Base-by-base conservation (phyloP, 108 stramenopile species). In the Epipyxis sp. region DNA sequence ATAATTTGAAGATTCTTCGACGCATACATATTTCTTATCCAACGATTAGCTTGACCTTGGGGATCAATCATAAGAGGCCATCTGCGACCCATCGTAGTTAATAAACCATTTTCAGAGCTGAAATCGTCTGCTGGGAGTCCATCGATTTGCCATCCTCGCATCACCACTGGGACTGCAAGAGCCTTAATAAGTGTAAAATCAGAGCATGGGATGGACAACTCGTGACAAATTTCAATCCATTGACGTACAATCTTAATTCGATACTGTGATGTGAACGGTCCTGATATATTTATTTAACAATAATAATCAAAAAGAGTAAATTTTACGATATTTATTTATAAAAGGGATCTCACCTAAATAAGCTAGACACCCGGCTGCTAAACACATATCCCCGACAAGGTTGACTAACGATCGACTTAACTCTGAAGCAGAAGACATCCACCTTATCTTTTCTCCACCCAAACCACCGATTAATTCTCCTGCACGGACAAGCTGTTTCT, bases 41-140 rank as follows among this genome's bases (percentile, higher is more conserved):
- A 85, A 27, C 79, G 71, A 77, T 85, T 85, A 34, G 85, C 85
- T 46, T 85, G 85, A 30, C 85, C 85, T 76, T 85, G 85, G 0
- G 85, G 85, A 42, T 85, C 85, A 42, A 85, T 80, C 44, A 82
- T 65, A 16, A 85, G 78, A 20, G 85, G 85, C 78, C 81, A 85
- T n/a, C 85, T 76, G 0, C 85, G 81, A 29, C 77, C 81, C 16
- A 27, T 1, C 3, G 85, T 84, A 20, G 80, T 79, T 0, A 90
- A 69, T 37, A 84, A 65, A 39, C 90, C 90, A 69, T 90, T 90
- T 78, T 90, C 88, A 27, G 80, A 88, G 20, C 74, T 77, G 42
- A 90, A 87, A 0, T 59, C 59, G 79, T 90, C 90, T 0, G 88
- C 88, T 42, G 90, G 90, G 1, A 90, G 72, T 0, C 78, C 77